A percentile compares a stretch with the other conserved stretches of the same genome.
Evolutionary conservation across 169 alveolate species (phyloP).

Genomic region (Eimeria zaria): DNA sequence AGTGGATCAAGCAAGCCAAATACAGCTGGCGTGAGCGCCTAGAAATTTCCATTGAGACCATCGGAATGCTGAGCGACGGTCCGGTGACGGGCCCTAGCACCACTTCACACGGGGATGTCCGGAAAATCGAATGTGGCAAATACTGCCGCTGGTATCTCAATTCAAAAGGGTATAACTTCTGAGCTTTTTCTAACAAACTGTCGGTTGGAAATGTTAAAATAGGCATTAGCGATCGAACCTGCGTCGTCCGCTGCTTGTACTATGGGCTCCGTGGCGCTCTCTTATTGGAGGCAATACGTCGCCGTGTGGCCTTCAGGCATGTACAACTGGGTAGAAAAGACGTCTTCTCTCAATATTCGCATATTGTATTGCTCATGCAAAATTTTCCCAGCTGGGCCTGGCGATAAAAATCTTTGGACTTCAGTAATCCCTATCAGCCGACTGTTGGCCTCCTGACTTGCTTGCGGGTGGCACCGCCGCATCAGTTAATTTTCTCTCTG

Average conservation of each 20-base stretch:
- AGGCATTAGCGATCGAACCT: not conserved
- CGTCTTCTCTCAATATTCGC: no score
- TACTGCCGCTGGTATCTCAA: not conserved
- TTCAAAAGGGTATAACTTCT: not conserved
- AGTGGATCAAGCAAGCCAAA: not conserved
- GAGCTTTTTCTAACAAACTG: not conserved
- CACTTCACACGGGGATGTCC: not conserved
- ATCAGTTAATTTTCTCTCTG: no score
- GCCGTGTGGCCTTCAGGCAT: not conserved
- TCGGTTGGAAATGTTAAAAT: not conserved
- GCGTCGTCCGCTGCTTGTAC: not conserved
- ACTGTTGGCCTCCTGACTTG: no score
- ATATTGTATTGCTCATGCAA: no score
- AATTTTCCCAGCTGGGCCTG: no score
- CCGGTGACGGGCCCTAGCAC: conserved; percentile 30
- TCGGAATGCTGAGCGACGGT: not conserved
- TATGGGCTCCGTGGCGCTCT: not conserved
- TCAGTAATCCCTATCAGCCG: no score
- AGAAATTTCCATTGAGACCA: not conserved
- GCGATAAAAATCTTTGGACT: no score
- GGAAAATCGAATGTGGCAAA: not conserved
- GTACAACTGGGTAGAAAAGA: no score
- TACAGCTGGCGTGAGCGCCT: not conserved
- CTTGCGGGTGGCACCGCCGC: no score
- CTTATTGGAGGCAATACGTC: not conserved